Percentiles rank a stretch among this genome's conserved stretches.
Conservation (phyloP, 768 basidiomycete species). For the Tricholoma matsutake region DNA sequence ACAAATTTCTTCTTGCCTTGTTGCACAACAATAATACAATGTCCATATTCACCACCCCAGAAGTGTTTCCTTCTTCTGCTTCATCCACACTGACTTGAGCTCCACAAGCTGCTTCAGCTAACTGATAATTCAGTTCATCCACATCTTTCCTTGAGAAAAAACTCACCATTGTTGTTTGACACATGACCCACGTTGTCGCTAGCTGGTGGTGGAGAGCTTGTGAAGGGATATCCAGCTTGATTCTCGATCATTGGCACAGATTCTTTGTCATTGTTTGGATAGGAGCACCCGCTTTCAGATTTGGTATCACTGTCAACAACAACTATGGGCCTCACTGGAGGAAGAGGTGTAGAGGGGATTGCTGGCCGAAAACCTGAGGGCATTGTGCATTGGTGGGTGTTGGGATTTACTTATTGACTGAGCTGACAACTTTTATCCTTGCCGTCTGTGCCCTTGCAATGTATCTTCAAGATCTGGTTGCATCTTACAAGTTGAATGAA, state of each 20-base stretch:
- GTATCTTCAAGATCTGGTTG: neutral
- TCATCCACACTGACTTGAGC: slow-evolving; percentile 1
- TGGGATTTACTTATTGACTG: neutral
- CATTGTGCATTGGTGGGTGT: neutral
- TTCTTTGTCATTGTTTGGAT: neutral
- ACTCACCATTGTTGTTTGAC: too few species aligned
- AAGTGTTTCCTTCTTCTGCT: neutral
- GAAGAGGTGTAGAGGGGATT: neutral
- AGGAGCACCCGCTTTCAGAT: neutral
- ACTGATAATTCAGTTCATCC: neutral
- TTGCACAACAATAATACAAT: neutral
- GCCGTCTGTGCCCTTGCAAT: neutral
- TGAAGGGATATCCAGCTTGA: too few species aligned
- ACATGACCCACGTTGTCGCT: too few species aligned
- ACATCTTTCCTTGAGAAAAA: neutral
- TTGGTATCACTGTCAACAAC: neutral
- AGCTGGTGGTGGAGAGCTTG: too few species aligned
- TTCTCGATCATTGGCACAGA: too few species aligned
- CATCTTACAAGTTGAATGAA: too few species aligned
- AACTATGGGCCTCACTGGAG: neutral
- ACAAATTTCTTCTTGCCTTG: neutral
- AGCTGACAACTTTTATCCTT: neutral
- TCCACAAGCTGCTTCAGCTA: neutral
- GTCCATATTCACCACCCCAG: neutral
- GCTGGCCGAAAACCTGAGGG: neutral